Evolutionary conservation across 108 stramenopile genomes (phyloP), one percentile per base, ranked within the genome.

Genomic region (Conticribra weissflogii): DNA sequence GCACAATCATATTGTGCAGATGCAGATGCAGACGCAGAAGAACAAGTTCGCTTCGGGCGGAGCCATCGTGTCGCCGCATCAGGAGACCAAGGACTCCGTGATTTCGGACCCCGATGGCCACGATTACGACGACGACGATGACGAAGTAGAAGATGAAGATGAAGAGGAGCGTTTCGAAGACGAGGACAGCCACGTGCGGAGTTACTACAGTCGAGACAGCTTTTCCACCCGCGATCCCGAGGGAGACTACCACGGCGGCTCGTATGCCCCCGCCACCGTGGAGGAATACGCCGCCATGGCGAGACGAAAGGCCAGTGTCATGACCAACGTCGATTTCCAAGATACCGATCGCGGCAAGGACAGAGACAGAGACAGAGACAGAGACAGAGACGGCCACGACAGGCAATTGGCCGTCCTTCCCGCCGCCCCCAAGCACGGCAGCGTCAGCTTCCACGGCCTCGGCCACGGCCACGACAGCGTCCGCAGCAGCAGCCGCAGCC

Each of bases 191-290:
- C 36, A 5, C 36, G 12, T 41, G 8, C 8, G 8, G 36, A 41
- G 5, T 12, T 12, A 41, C 36, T 12, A 12, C 36, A 5, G 36
- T 12, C 36, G 12, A 41, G 36, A n/a, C n/a, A n/a, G n/a, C n/a
- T n/a, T n/a, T n/a, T n/a, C 25, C 29, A 36, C 58, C 9, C 58
- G 17, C 27, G 58, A 59, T 59, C 58, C 58, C 17, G 58, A 59
- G 2, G 58, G 58, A 30, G 29, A 59, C 3, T 59, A 59, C 7
- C 23, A 41, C 31, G 57, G 21, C 0, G 21, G 24, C 7, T 34
- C 36, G 17, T 41, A 19, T 2, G 34, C 32, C 16, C 5, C 18
- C 24, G 9, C 33, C 32, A 3, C n/a, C n/a, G 58, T 59, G 17
- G 33, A 59, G 12, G 0, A 36, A 21, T 59, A 59, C 36, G 58